Base-by-base conservation (phyloP, 805 yeast genomes). In the Teunomyces stri region DNA sequence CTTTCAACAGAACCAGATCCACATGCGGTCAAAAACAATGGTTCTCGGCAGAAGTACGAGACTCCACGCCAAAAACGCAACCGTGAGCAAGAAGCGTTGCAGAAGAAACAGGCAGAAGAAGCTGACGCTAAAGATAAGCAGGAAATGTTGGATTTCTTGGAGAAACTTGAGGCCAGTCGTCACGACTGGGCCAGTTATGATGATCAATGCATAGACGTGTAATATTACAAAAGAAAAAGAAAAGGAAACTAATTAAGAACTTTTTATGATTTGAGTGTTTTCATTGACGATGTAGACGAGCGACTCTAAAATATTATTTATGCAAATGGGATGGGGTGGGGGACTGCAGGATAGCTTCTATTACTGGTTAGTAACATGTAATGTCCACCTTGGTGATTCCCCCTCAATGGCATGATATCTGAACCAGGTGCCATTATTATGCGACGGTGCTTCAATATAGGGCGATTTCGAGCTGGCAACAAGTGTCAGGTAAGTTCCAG, bases 171-270 rank as follows among this genome's bases (percentile, higher is more conserved):
- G 38, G 59, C 64, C 43, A 61, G 59, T 34, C 51, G 60, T 27
- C 50, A 57, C 39, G 66, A 57, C 49, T 67, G 72, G 72, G 69
- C 70, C 13, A 66, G 60, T 47, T 54, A 66, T 42, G 69, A 63
- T 40, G 68, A 64, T 16, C 42, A 58, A 36, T 20, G 40, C 16
- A 42, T 22, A 31, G 29, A 43, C 21, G 29, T 28, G 16, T 29
- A 40, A 27, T 29, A 18, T 28, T 18, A 18, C 20, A 18, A 18
- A 18, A 18, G 4, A 18, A 18, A 4, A 18, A 18, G 20, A 18
- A 18, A 18, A n/a, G n/a, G n/a, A n/a, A 18, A 15, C 25, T 18
- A 16, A 34, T 15, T 6, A 13, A 31, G 13, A 13, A 13, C 10
- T 13, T 31, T 13, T 13, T 6, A 7, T 18, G 7, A 5, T 11